Base-by-base conservation (phyloP, 129 eudicot species). In the Smallanthus sonchifolius region DNA sequence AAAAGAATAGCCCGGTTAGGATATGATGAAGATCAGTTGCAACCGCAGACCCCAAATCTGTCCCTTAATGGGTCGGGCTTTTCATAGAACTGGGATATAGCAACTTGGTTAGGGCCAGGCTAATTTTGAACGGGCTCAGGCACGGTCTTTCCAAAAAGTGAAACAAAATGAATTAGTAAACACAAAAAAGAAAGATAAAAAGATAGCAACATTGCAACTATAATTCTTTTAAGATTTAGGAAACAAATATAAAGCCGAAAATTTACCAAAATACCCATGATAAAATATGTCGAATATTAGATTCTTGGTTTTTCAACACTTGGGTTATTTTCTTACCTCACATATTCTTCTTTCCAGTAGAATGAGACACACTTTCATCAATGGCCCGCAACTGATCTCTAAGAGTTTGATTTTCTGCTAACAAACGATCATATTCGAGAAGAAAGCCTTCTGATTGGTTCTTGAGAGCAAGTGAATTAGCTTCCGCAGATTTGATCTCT, bases 381-480 rank as follows among this genome's bases (percentile, higher is more conserved):
- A 85, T 79, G 6, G 86, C 78, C 35, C 83, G 84, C 19, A 85
- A 65, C 43, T 85, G 89, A 73, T 82, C 77, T 62, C 74, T 70
- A 67, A 85, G 86, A 35, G 57, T 63, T 35, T 85, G 78, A 67
- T 85, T 85, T 79, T 85, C 84, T 14, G 82, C 86, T 4, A 82
- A 70, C 78, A 68, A 37, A 0, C 89, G 89, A 24, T 84, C 89
- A 38, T 87, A 85, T 69, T 90, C 88, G 24, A 78, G 70, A 69
- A 85, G 92, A 32, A 90, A 79, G 3, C 90, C 88, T 75, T 87
- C 96, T 10, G 92, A 87, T 65, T 90, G 96, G 65, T 83, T 82
- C 49, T 83, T 87, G 6, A 91, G 83, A 10, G 97, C 88, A 67
- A 77, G 82, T 2, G 85, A 74, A 75, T 80, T 87, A 30, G 89